A percentile compares a stretch with the other conserved stretches of the same genome.
These are phyloP conservation scores for Aspergillus saccharolyticus DNA, from an alignment of 495 filamentous ascomycete species.

Conservation along the genomic window DNA sequence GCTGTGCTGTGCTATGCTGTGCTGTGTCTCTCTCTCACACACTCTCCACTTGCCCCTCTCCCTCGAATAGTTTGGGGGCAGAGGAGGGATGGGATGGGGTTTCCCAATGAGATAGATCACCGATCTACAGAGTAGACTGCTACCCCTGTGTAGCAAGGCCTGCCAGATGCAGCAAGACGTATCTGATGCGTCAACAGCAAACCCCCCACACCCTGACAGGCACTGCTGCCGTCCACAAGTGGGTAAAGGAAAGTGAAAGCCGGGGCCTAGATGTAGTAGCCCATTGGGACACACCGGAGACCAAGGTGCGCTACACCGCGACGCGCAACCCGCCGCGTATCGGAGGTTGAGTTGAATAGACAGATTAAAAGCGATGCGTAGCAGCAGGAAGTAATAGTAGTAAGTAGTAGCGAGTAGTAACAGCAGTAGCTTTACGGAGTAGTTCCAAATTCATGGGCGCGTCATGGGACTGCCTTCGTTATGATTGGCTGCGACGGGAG, in stretches of 20 bases:
- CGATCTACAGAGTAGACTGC: background rate
- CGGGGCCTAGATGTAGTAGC: background rate
- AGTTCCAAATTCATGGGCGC: conserved; percentile 3
- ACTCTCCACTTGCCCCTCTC: too few species aligned
- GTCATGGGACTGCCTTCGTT: conserved; percentile 19
- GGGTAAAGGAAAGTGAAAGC: background rate
- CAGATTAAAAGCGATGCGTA: too few species aligned
- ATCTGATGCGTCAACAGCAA: background rate
- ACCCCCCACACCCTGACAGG: background rate
- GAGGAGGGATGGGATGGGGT: too few species aligned
- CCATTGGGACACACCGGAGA: background rate
- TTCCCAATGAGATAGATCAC: background rate
- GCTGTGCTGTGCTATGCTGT: too few species aligned
- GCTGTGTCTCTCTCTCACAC: too few species aligned
- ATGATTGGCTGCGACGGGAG: conserved; percentile 33
- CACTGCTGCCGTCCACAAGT: background rate
- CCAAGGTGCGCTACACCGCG: too few species aligned
- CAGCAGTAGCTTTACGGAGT: background rate
- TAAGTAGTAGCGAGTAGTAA: too few species aligned
- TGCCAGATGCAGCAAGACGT: background rate
- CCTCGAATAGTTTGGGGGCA: too few species aligned
- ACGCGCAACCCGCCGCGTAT: too few species aligned
- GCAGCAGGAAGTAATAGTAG: too few species aligned
- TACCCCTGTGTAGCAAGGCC: background rate
- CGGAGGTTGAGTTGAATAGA: too few species aligned